phyloP scores from a whole-genome alignment of 805 yeast genomes.

The Lachancea dasiensis region DNA sequence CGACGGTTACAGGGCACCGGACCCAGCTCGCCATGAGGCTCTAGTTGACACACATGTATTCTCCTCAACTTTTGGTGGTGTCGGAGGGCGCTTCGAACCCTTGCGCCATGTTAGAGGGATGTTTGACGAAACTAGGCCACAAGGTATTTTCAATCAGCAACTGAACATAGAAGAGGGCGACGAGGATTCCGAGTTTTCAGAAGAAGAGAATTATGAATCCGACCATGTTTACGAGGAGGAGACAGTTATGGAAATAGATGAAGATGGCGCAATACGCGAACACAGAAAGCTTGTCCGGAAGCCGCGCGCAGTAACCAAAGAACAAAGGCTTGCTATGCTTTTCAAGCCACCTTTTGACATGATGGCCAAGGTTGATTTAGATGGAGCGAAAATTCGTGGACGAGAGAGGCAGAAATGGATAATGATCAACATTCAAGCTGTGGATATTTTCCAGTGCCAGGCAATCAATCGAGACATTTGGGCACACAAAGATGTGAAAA shows the following conservation, averaged over 20 bases:
- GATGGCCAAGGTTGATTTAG: slow-evolving; percentile 62
- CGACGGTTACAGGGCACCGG: slow-evolving; percentile 65
- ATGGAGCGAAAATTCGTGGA: slow-evolving; percentile 65
- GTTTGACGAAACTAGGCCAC: slow-evolving; percentile 33
- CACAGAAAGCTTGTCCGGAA: slow-evolving; percentile 25
- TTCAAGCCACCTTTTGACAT: slow-evolving; percentile 94
- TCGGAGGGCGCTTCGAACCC: slow-evolving; percentile 33
- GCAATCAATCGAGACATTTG: slow-evolving; percentile 89
- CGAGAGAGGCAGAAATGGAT: slow-evolving; percentile 66
- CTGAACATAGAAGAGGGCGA: slow-evolving; percentile 25
- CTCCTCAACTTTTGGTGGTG: slow-evolving; percentile 35
- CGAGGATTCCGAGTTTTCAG: slow-evolving; percentile 34
- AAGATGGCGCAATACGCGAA: slow-evolving; percentile 35
- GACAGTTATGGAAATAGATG: slow-evolving; percentile 28
- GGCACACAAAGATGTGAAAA: slow-evolving; percentile 64
- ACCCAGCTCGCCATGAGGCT: slow-evolving; percentile 63
- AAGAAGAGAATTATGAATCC: slow-evolving; percentile 34
- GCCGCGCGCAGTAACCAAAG: slow-evolving; percentile 24
- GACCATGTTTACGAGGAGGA: slow-evolving; percentile 31
- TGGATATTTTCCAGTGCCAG: slow-evolving; percentile 81
- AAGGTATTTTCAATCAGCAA: slow-evolving; percentile 35
- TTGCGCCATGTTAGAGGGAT: slow-evolving; percentile 23
- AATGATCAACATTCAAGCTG: slow-evolving; percentile 80
- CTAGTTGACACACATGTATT: slow-evolving; percentile 40
- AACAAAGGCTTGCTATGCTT: slow-evolving; percentile 64